Evolutionary conservation across 441 rosid genomes (phyloP).

Genomic region (Eutrema salsugineum): DNA sequence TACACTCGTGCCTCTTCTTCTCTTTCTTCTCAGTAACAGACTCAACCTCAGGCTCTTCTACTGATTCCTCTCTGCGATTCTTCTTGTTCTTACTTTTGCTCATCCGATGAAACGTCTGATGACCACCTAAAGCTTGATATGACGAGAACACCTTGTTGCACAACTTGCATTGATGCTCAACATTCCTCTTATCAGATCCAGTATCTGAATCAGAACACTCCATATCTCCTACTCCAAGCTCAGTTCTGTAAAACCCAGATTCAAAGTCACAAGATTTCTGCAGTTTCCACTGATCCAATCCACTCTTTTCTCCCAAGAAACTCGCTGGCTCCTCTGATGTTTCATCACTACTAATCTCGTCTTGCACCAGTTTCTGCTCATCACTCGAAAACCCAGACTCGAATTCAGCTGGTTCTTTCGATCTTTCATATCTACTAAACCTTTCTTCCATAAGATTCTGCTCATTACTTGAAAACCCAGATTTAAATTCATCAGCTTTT

Average conservation of each 20-base stretch:
- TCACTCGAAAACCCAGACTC: conserved; percentile 4
- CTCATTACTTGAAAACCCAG: neutral
- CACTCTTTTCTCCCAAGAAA: conserved; percentile 4
- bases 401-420: conserved; percentile 4
- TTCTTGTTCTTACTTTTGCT: conserved; percentile 29
- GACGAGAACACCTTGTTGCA: conserved; percentile 50
- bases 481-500: conserved; percentile 2
- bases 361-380: conserved; percentile 20
- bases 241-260: neutral
- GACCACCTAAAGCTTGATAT: conserved; percentile 70
- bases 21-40: conserved; percentile 18
- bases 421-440: neutral
- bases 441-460: neutral
- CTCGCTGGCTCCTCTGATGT: neutral
- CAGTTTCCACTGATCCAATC: neutral
- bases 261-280: neutral
- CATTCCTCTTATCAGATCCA: conserved; percentile 6
- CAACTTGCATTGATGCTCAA: conserved; percentile 40
- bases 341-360: conserved; percentile 19
- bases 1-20: conserved; percentile 40
- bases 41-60: conserved; percentile 25
- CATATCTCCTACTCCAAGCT: neutral
- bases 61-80: conserved; percentile 3
- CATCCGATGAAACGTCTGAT: conserved; percentile 49
- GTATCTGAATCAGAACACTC: conserved; percentile 21